phyloP scores from a whole-genome alignment of 441 rosid genomes.

The California macrophylla region DNA sequence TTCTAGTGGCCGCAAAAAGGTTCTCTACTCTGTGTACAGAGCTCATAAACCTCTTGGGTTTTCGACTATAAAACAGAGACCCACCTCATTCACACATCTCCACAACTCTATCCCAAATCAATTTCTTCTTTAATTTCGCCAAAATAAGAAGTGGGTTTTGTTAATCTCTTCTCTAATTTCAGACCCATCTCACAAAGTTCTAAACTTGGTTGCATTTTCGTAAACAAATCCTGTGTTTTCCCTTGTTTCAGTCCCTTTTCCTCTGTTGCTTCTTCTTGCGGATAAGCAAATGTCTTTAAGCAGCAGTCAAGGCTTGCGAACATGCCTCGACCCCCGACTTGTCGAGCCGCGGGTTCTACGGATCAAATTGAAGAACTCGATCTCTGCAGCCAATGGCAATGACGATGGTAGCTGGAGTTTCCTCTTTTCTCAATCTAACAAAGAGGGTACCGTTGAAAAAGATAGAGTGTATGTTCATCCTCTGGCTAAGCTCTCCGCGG shows the following conservation, averaged over 20 bases:
- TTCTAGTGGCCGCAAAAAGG: not conserved
- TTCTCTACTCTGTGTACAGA: not conserved
- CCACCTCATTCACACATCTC: conserved; percentile 19
- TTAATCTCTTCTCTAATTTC: not conserved
- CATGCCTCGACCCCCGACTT: conserved; percentile 35
- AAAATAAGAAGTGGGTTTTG: not conserved
- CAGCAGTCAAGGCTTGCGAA: conserved; percentile 39
- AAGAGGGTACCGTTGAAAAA: not conserved
- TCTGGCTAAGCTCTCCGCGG: not conserved
- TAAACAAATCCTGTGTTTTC: conserved; percentile 2
- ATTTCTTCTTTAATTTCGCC: not conserved
- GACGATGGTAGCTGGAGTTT: conserved; percentile 38
- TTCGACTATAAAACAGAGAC: conserved; percentile 36
- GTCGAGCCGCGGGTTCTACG: conserved; percentile 30
- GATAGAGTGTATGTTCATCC: conserved; percentile 31
- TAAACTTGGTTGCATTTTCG: not conserved
- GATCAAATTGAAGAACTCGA: conserved; percentile 36
- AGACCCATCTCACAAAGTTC: not conserved
- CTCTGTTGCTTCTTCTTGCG: not conserved
- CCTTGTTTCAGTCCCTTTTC: conserved; percentile 15
- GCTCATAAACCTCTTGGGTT: no score
- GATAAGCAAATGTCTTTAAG: conserved; percentile 35
- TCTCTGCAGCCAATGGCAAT: no score
- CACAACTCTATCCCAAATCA: not conserved
- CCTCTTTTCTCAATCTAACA: not conserved